Evolutionary conservation across 805 yeast genomes (phyloP).

Genomic region (Ogataea neopini): DNA sequence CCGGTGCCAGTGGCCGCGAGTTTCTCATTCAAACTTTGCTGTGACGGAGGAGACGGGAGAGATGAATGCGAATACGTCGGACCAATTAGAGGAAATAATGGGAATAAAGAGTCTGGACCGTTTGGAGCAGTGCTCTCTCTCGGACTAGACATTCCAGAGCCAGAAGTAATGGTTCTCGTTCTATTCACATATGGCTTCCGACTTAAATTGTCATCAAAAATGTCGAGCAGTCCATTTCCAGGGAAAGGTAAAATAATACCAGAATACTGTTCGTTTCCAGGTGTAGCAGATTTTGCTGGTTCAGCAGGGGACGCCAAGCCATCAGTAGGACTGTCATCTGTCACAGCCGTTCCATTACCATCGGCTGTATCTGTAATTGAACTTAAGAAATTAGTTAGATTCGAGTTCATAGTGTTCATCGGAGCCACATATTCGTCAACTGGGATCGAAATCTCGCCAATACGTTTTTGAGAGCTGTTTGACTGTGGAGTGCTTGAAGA

Average conservation of each 20-base stretch:
- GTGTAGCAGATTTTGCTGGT: background rate
- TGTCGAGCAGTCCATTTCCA: conserved; percentile 35
- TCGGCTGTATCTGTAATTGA: conserved; percentile 5
- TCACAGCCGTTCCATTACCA: background rate
- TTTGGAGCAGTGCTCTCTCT: conserved; percentile 14
- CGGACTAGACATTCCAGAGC: conserved; percentile 22
- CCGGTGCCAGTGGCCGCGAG: conserved; percentile 15
- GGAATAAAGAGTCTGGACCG: conserved; percentile 35
- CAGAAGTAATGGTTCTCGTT: conserved; percentile 16
- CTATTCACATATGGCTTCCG: conserved; percentile 13
- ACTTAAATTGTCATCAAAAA: conserved; percentile 25
- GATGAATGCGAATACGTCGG: conserved; percentile 28
- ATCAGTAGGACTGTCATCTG: conserved; percentile 8
- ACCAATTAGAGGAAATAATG: conserved; percentile 36
- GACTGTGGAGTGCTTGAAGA: conserved; percentile 19
- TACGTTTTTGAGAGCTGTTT: conserved; percentile 21
- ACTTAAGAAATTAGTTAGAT: conserved; percentile 32
- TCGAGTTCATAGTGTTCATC: conserved; percentile 36
- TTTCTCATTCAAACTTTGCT: conserved; percentile 15
- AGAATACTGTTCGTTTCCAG: conserved; percentile 17
- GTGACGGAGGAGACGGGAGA: conserved; percentile 18
- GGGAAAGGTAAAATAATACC: conserved; percentile 27
- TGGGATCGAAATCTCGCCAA: conserved; percentile 36
- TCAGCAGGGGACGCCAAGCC: background rate
- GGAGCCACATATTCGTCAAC: conserved; percentile 40